Percentiles rank a stretch among this genome's conserved stretches.
phyloP scores from a whole-genome alignment of 495 filamentous ascomycete genomes.

The Aspergillus kassunensis region DNA sequence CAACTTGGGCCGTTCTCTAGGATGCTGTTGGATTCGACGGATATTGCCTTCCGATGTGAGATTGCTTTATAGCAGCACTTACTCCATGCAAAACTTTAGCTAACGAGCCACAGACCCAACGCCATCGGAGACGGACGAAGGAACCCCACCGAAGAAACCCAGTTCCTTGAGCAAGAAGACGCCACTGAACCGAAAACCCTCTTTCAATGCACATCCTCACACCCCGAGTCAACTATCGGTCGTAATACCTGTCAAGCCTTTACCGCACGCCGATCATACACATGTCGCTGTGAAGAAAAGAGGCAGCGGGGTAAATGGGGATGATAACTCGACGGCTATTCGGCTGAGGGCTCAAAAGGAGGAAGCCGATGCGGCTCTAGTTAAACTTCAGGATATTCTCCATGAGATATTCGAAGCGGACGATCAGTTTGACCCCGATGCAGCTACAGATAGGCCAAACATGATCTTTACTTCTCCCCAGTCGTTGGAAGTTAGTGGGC shows the following conservation, averaged over 20 bases:
- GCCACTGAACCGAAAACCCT: conserved; percentile 18
- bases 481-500: conserved; percentile 48
- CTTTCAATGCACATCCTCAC: conserved; percentile 13
- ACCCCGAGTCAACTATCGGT: conserved; percentile 34
- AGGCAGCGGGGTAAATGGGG: conserved; percentile 27
- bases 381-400: conserved; percentile 63
- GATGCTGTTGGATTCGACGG: conserved; percentile 54
- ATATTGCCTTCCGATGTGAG: conserved; percentile 55
- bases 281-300: conserved; percentile 26
- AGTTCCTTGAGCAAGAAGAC: conserved; percentile 23
- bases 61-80: neutral
- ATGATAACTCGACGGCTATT: conserved; percentile 26
- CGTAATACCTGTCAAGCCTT: conserved; percentile 36
- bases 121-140: conserved; percentile 23
- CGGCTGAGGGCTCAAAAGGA: conserved; percentile 66
- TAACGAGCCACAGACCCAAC: conserved; percentile 37
- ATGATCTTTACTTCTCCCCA: conserved; percentile 41
- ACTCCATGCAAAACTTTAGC: neutral
- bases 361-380: conserved; percentile 67
- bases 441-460: conserved; percentile 29
- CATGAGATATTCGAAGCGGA: conserved; percentile 76
- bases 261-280: conserved; percentile 20
- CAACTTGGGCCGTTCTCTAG: conserved; percentile 54
- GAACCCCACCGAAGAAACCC: conserved; percentile 17
- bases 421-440: conserved; percentile 53